Conservation (phyloP, 2,329 filamentous ascomycete genomes). For the Fusarium torulosum region DNA sequence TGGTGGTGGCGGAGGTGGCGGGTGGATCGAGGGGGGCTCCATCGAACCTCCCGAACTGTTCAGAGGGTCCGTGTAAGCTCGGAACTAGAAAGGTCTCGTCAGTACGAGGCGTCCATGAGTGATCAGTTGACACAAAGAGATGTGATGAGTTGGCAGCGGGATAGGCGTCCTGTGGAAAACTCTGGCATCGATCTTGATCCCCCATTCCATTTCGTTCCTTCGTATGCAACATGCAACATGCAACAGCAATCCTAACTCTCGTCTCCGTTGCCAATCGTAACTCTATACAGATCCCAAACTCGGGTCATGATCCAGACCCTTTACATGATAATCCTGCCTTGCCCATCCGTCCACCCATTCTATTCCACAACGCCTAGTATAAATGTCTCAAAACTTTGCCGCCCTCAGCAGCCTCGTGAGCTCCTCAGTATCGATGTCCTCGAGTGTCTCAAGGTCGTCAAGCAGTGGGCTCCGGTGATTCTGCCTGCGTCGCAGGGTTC, state of each 20-base stretch:
- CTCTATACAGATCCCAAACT: constrained; percentile 42
- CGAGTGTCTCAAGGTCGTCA: constrained; percentile 49
- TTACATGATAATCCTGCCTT: constrained; percentile 38
- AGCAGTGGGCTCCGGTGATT: constrained; percentile 17
- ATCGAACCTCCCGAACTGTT: constrained; percentile 62
- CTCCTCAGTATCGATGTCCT: constrained; percentile 48
- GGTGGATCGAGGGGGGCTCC: constrained; percentile 69
- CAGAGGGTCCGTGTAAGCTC: constrained; percentile 68
- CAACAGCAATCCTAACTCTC: constrained; percentile 42
- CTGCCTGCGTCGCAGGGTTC: constrained; percentile 16
- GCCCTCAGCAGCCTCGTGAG: constrained; percentile 44
- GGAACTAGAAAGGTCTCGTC: constrained; percentile 61
- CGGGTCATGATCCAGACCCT: constrained; percentile 21
- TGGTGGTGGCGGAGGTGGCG: constrained; percentile 75
- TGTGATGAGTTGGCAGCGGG: constrained; percentile 36
- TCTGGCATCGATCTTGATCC: constrained; percentile 48
- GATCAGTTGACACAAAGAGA: constrained; percentile 45
- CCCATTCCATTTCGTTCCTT: constrained; percentile 49
- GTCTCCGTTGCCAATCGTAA: constrained; percentile 40
- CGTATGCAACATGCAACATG: constrained; percentile 35
- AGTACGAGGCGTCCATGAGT: constrained; percentile 37
- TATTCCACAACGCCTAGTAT: constrained; percentile 45
- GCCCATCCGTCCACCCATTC: constrained; percentile 34
- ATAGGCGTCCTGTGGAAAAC: constrained; percentile 45
- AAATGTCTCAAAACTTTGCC: constrained; percentile 38